Evolutionary conservation across 2,329 filamentous ascomycete genomes (phyloP).

Genomic region (Rhynchosporium graminicola): DNA sequence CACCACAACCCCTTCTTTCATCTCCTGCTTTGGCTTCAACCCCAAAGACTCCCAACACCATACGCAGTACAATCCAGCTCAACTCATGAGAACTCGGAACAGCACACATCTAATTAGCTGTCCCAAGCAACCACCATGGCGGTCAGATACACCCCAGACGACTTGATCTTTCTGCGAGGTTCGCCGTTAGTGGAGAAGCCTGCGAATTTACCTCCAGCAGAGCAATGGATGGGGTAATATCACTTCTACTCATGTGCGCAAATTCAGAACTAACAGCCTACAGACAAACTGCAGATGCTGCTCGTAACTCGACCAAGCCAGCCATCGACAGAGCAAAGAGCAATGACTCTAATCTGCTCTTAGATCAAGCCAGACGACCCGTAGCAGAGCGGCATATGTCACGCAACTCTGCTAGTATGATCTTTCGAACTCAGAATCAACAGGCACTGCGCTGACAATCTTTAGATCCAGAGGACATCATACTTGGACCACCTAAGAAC

Average conservation of each 20-base stretch:
- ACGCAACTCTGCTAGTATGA: slow-evolving; percentile 59
- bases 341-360: slow-evolving; percentile 35
- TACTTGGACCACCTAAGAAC: slow-evolving; percentile 81
- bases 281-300: slow-evolving; percentile 37
- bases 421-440: slow-evolving; percentile 13
- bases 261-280: slow-evolving; percentile 29
- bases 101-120: slow-evolving; percentile 3
- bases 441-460: slow-evolving; percentile 16
- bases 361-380: slow-evolving; percentile 48
- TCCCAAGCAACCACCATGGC: slow-evolving; percentile 29
- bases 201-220: slow-evolving; percentile 73
- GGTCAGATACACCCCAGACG: slow-evolving; percentile 68
- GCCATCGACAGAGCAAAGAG: slow-evolving; percentile 52
- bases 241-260: background rate
- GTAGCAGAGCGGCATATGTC: slow-evolving; percentile 55
- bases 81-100: slow-evolving; percentile 13
- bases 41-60: background rate
- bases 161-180: slow-evolving; percentile 72
- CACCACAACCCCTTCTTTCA: slow-evolving; percentile 4
- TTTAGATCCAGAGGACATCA: slow-evolving; percentile 73
- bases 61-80: background rate
- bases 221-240: slow-evolving; percentile 93
- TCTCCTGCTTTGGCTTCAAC: background rate
- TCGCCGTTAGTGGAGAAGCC: slow-evolving; percentile 86
- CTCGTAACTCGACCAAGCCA: slow-evolving; percentile 41